Conservation (phyloP, 2,329 filamentous ascomycete species). For the Cryphonectria nitschkei region DNA sequence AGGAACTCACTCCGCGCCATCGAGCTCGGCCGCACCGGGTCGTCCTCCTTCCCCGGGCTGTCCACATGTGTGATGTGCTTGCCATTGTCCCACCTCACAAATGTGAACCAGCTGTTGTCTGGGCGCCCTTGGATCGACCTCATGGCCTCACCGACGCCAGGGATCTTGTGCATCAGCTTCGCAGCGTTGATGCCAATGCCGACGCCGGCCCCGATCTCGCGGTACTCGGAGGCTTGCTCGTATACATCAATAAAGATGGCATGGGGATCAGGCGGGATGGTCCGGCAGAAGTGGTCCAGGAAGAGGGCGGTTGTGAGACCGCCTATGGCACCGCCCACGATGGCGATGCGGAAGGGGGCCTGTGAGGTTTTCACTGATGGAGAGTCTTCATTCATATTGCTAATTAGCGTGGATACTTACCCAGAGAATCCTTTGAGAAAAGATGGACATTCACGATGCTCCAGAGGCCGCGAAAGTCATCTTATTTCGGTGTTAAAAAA, state of each 20-base stretch:
- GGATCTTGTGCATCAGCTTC: conserved; percentile 22
- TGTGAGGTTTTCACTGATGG: background rate
- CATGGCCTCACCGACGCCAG: conserved; percentile 20
- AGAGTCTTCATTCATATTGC: background rate
- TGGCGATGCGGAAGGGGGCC: conserved; percentile 23
- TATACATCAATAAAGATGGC: conserved; percentile 21
- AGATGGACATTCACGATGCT: background rate
- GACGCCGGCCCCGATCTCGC: conserved; percentile 25
- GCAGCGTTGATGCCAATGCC: conserved; percentile 42
- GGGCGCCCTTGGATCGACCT: conserved; percentile 19
- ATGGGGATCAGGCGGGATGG: background rate
- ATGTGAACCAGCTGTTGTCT: conserved; percentile 20
- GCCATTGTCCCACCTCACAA: conserved; percentile 22
- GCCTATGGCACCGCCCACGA: conserved; percentile 26
- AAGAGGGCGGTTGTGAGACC: conserved; percentile 23
- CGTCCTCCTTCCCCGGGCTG: background rate
- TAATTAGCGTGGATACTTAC: background rate
- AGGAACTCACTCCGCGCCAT: conserved; percentile 27
- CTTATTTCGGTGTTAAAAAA: background rate
- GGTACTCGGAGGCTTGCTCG: conserved; percentile 25
- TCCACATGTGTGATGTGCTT: conserved; percentile 19
- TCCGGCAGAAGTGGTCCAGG: conserved; percentile 23
- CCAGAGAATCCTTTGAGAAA: background rate
- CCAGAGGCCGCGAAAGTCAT: no score
- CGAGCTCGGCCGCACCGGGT: conserved; percentile 17